Conservation (phyloP, 2,329 filamentous ascomycete species). For the Aspergillus sp. region DNA sequence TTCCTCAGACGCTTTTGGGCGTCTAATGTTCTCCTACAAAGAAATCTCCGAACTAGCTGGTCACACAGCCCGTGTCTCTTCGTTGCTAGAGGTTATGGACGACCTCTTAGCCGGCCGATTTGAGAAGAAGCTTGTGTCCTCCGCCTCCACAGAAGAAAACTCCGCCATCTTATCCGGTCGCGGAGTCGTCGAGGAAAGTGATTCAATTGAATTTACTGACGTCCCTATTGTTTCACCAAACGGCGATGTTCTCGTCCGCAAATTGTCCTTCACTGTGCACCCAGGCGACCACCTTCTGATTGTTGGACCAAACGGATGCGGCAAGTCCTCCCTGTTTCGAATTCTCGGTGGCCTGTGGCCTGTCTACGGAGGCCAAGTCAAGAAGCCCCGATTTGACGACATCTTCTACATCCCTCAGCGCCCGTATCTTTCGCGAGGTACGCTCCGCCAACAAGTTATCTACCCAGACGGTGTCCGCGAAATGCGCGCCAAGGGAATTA, state of each 20-base stretch:
- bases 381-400: slow-evolving; percentile 86
- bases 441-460: slow-evolving; percentile 93
- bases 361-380: slow-evolving; percentile 90
- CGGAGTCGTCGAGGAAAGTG: slow-evolving; percentile 78
- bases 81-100: slow-evolving; percentile 88
- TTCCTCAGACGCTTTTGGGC: slow-evolving; percentile 91
- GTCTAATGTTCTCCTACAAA: slow-evolving; percentile 97
- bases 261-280: slow-evolving; percentile 82
- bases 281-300: slow-evolving; percentile 90
- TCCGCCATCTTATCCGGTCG: slow-evolving; percentile 79
- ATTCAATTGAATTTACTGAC: slow-evolving; percentile 79
- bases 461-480: slow-evolving; percentile 88
- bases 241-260: slow-evolving; percentile 84
- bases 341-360: slow-evolving; percentile 97
- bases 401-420: slow-evolving; percentile 99
- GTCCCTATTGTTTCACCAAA: slow-evolving; percentile 97
- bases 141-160: slow-evolving; percentile 78
- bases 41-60: slow-evolving; percentile 95
- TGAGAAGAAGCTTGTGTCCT: slow-evolving; percentile 94
- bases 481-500: slow-evolving; percentile 81
- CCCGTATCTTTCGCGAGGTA: slow-evolving; percentile 87
- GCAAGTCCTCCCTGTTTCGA: slow-evolving; percentile 93
- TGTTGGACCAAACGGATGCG: slow-evolving; percentile 94
- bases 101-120: slow-evolving; percentile 89
- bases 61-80: slow-evolving; percentile 89